Evolutionary conservation across 169 alveolate genomes (phyloP).

Genomic region (Plasmodium blacklocki): DNA sequence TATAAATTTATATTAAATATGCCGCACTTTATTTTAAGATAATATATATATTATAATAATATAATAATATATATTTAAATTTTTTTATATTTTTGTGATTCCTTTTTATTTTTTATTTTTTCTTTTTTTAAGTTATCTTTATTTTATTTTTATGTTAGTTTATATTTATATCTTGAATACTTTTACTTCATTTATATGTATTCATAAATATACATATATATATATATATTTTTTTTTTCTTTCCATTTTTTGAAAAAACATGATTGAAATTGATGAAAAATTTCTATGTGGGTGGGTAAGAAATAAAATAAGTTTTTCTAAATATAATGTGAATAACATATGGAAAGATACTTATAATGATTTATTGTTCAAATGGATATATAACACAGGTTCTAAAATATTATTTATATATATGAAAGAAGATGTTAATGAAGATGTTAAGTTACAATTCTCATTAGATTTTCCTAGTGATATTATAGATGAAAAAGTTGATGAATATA

Average conservation of each 20-base stretch:
- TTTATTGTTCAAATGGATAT: constrained; percentile 39
- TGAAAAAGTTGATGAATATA: constrained; percentile 64
- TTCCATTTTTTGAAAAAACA: constrained; percentile 12
- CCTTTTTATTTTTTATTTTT: too few relatives aligned
- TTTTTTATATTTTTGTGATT: too few relatives aligned
- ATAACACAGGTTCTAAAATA: constrained; percentile 25
- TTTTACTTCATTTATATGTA: too few relatives aligned
- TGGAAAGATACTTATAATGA: constrained; percentile 66
- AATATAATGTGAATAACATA: constrained; percentile 24
- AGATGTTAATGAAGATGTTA: constrained; percentile 14
- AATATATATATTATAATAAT: too few relatives aligned
- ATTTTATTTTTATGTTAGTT: too few relatives aligned
- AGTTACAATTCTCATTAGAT: constrained; percentile 48
- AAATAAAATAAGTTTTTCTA: constrained; percentile 58
- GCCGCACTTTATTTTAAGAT: too few relatives aligned
- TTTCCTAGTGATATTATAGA: constrained; percentile 59
- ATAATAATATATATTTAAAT: too few relatives aligned
- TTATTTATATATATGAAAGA: constrained; percentile 39
- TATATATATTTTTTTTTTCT: not conserved
- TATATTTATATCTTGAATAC: too few relatives aligned
- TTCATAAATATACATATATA: too few relatives aligned
- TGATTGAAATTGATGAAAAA: constrained; percentile 44
- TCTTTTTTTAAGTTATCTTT: too few relatives aligned
- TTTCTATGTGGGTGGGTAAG: constrained; percentile 56
- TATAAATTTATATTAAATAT: too few relatives aligned